phyloP scores from a whole-genome alignment of 2,329 filamentous ascomycete species.

The Bipolaris cookei region DNA sequence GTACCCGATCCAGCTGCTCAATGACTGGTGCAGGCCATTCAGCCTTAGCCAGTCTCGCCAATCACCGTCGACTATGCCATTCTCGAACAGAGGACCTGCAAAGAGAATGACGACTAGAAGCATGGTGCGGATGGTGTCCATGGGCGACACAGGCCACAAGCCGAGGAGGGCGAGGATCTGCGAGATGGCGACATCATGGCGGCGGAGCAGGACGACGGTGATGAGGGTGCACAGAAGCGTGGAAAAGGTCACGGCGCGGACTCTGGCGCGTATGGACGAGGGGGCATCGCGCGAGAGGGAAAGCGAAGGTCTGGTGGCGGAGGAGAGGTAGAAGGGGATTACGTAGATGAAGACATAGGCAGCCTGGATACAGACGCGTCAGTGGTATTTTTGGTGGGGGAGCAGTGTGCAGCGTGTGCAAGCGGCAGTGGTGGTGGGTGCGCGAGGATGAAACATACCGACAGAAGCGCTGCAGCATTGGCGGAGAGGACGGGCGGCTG shows the following conservation, averaged over 20 bases:
- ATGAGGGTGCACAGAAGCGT: constrained; percentile 70
- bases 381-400: constrained; percentile 20
- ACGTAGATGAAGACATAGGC: constrained; percentile 90
- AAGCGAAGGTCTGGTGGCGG: constrained; percentile 78
- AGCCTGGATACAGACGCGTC: constrained; percentile 58
- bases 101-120: constrained; percentile 80
- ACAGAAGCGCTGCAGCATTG: constrained; percentile 45
- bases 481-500: constrained; percentile 47
- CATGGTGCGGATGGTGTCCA: constrained; percentile 69
- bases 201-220: constrained; percentile 71
- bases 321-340: constrained; percentile 84
- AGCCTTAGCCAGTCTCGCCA: constrained; percentile 70
- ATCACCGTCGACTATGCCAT: constrained; percentile 71
- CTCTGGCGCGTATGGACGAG: constrained; percentile 84
- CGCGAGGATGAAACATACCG: constrained; percentile 46
- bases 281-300: constrained; percentile 84
- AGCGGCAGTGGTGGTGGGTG: constrained; percentile 22
- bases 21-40: constrained; percentile 60
- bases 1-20: constrained; percentile 79
- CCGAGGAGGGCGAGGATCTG: constrained; percentile 74
- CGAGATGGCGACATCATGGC: constrained; percentile 57
- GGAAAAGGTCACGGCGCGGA: constrained; percentile 78
- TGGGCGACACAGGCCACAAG: constrained; percentile 75
- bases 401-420: constrained; percentile 15
- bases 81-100: constrained; percentile 81